Conservation (phyloP, 106 monocot genomes). For the Iris macrosiphon region DNA sequence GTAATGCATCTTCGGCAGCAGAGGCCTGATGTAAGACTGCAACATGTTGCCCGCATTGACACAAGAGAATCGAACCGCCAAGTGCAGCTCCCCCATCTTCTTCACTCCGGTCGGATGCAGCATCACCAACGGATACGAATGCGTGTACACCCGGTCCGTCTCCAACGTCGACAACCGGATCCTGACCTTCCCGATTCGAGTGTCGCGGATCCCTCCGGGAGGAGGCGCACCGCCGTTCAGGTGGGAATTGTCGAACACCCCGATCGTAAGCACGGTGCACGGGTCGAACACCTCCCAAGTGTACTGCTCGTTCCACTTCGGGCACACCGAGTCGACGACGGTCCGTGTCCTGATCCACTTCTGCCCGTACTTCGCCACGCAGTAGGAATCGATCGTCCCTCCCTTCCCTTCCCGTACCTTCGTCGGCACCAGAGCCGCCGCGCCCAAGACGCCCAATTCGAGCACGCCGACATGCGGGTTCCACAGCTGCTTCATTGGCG, state of each 20-base stretch:
- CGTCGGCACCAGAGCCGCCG: constrained; percentile 45
- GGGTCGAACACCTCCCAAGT: constrained; percentile 92
- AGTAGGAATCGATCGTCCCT: constrained; percentile 56
- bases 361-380: constrained; percentile 79
- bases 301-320: constrained; percentile 89
- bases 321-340: constrained; percentile 38
- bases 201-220: constrained; percentile 14
- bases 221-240: constrained; percentile 6
- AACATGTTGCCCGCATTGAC: constrained; percentile 43
- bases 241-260: constrained; percentile 76
- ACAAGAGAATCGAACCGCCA: constrained; percentile 72
- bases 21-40: constrained; percentile 43
- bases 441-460: constrained; percentile 62
- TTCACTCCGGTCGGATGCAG: constrained; percentile 70
- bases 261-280: constrained; percentile 68
- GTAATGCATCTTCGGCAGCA: constrained; percentile 88
- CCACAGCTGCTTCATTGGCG: constrained; percentile 72
- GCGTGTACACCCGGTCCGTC: constrained; percentile 57
- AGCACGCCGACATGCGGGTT: constrained; percentile 52
- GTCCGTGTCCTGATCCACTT: constrained; percentile 85
- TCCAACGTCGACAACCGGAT: constrained; percentile 72
- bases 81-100: constrained; percentile 88
- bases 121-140: constrained; percentile 64
- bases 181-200: constrained; percentile 60
- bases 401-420: constrained; percentile 52